Conservation (phyloP, 139 green algal species). For the Astrephomene gubernaculifera region DNA sequence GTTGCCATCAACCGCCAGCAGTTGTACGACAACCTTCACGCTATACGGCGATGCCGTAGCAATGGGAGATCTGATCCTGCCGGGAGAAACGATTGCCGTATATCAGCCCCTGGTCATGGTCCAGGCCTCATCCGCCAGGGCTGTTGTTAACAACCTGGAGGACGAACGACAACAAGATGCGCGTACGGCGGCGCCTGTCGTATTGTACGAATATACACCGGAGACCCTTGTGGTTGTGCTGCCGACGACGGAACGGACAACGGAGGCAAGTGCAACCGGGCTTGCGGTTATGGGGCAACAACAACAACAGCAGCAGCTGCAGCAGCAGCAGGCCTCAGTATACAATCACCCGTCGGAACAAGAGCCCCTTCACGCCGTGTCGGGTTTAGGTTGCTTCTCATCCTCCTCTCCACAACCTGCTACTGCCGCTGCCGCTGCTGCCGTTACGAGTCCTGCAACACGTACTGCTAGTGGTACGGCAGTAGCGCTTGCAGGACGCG, state of each 20-base stretch:
- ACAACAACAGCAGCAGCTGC: neutral
- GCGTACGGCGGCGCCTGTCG: too few relatives aligned
- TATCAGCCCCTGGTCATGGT: conserved; percentile 1
- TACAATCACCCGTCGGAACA: neutral
- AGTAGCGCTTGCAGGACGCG: too few relatives aligned
- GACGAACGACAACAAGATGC: too few relatives aligned
- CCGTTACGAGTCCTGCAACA: too few relatives aligned
- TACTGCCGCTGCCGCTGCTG: too few relatives aligned
- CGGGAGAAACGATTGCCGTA: conserved; percentile 2
- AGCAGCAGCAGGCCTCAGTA: neutral
- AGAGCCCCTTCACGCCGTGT: neutral
- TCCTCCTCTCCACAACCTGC: too few relatives aligned
- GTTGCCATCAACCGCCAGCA: neutral
- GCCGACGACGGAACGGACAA: neutral
- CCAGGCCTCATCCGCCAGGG: too few relatives aligned
- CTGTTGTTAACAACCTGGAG: too few relatives aligned
- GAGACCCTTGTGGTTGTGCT: conserved; percentile 18
- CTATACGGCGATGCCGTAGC: neutral
- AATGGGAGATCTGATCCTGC: conserved; percentile 24
- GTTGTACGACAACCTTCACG: neutral
- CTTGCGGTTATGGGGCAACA: too few relatives aligned
- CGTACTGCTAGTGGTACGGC: too few relatives aligned
- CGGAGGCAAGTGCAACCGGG: too few relatives aligned
- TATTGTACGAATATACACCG: neutral
- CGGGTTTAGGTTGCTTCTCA: neutral